Evolutionary conservation across 2,329 filamentous ascomycete species (phyloP), one percentile per base, ranked within the genome.

Genomic region (Fusarium tricinctum): DNA sequence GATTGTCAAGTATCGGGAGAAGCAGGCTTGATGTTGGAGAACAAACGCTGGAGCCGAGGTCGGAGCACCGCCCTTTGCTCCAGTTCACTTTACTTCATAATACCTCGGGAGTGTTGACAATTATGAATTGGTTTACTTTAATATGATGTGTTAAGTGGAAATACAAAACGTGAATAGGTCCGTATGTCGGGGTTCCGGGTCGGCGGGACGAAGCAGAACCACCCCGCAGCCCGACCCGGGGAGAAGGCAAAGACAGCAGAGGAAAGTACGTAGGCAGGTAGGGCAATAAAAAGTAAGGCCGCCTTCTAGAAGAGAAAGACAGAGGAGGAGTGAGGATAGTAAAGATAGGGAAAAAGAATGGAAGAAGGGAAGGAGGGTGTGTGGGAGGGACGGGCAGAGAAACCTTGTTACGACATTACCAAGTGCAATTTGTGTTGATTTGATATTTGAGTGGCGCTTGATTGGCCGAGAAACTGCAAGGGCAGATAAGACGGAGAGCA

Each of bases 71-170:
- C 42, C 28, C 10, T 30, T 13, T 51, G 59, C 35, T 19, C 20
- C 22, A 53, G 38, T 38, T 49, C 8, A 23, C 23, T 23, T 23
- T 23, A 23, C 23, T 23, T 8, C 23, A 23, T 63, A 61, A 23
- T 63, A 61, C 60, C 47, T 70, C 66, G 72, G 70, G 63, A 67
- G 45, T 69, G 59, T 72, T 74, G 72, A 74, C 72, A 72, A 72
- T 53, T 70, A 63, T 69, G 63, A 73, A 74, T 74, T 73, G 69
- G 63, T 60, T 58, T 17, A 38, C 17, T 38, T 4, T n/a, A 14
- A 38, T 23, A 6, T 5, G 8, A 10, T 38, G 8, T n/a, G n/a
- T n/a, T n/a, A 10, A 38, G 35, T 38, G 17, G 19, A 19, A 38
- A 63, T 66, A 69, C 30, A 33, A 10, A n/a, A n/a, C 17, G 35